Conservation (phyloP, 2,329 filamentous ascomycete genomes). For the Xenoacremonium recifei region DNA sequence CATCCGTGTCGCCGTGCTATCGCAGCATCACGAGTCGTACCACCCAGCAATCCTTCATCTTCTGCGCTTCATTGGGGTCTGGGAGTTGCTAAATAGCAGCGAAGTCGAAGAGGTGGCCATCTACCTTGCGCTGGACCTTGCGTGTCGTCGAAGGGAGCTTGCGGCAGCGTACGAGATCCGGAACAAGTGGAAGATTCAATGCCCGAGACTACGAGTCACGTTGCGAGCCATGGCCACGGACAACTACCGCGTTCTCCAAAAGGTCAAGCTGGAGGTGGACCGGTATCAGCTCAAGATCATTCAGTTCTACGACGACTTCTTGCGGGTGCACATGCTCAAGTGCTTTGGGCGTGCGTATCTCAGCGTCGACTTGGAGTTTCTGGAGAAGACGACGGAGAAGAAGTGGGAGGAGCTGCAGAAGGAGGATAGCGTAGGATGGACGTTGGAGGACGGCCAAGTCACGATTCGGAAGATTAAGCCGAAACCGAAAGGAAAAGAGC, state of each 20-base stretch:
- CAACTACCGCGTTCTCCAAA: conserved; percentile 79
- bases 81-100: conserved; percentile 64
- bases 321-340: conserved; percentile 77
- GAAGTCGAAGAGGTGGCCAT: conserved; percentile 77
- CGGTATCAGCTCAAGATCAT: conserved; percentile 77
- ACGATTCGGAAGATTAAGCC: conserved; percentile 65
- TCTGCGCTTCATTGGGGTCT: conserved; percentile 67
- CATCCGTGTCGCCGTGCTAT: conserved; percentile 78
- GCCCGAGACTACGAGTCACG: conserved; percentile 66
- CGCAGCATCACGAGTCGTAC: conserved; percentile 83
- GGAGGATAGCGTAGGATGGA: conserved; percentile 79
- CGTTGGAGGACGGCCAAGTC: conserved; percentile 68
- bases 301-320: conserved; percentile 74
- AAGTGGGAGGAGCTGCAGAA: conserved; percentile 71
- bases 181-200: conserved; percentile 58
- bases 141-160: conserved; percentile 77
- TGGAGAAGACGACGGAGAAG: conserved; percentile 67
- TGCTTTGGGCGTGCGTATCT: conserved; percentile 84
- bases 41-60: conserved; percentile 82
- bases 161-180: conserved; percentile 70
- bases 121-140: conserved; percentile 84
- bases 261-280: conserved; percentile 69
- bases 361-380: conserved; percentile 62
- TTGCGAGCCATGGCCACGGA: conserved; percentile 73
- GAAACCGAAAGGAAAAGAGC: no score